phyloP scores from a whole-genome alignment of 495 filamentous ascomycete genomes.

The Neurospora sp. region DNA sequence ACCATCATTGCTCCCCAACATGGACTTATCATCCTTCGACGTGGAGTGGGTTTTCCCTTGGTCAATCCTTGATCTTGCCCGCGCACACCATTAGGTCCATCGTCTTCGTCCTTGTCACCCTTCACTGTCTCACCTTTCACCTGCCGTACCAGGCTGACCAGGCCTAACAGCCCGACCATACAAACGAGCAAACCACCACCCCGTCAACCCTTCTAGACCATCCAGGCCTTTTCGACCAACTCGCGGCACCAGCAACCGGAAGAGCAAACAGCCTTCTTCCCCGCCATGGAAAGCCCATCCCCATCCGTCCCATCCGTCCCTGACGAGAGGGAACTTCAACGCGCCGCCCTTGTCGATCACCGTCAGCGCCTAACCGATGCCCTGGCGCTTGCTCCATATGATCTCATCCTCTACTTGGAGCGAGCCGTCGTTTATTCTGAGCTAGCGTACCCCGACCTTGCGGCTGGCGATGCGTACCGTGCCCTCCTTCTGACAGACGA shows the following conservation, averaged over 20 bases:
- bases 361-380: conserved; percentile 38
- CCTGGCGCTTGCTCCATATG: conserved; percentile 54
- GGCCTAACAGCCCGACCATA: not conserved
- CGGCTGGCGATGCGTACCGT: conserved; percentile 81
- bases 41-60: not conserved
- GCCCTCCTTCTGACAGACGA: conserved; percentile 80
- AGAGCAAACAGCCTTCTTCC: not conserved
- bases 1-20: not conserved
- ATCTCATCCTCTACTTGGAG: conserved; percentile 63
- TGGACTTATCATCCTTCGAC: not conserved
- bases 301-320: conserved; percentile 15
- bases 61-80: not conserved
- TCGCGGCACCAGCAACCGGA: not conserved
- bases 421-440: conserved; percentile 60
- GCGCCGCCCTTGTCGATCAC: conserved; percentile 32
- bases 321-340: conserved; percentile 23
- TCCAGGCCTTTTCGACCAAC: not conserved
- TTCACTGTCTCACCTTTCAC: not conserved
- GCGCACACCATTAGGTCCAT: not conserved
- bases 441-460: conserved; percentile 81
- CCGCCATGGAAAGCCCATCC: conserved; percentile 29
- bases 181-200: not conserved
- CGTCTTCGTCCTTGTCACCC: not conserved
- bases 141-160: not conserved
- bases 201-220: not conserved